Evolutionary conservation across 257 asterid genomes (phyloP).

Genomic region (Fraxinus pennsylvanica): DNA sequence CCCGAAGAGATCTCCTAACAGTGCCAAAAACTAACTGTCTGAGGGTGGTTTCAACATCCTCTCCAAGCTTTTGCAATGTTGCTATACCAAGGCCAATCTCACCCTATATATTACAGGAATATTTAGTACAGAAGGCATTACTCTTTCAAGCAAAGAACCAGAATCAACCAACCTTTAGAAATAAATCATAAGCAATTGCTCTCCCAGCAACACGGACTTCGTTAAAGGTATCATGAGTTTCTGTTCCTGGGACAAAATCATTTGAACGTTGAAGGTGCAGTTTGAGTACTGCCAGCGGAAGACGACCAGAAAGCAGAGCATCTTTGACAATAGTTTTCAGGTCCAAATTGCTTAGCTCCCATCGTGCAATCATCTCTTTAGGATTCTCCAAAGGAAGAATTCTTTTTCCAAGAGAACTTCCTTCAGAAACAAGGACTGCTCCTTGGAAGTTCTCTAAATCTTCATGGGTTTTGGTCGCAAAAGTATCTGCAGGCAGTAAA

Average conservation of each 20-base stretch:
- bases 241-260: slow-evolving; percentile 56
- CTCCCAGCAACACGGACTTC: slow-evolving; percentile 90
- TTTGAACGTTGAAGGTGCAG: slow-evolving; percentile 76
- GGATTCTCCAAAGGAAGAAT: slow-evolving; percentile 64
- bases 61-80: slow-evolving; percentile 96
- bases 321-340: slow-evolving; percentile 80
- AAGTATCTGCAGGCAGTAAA: slow-evolving; percentile 56
- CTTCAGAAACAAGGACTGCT: slow-evolving; percentile 56
- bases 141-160: slow-evolving; percentile 18
- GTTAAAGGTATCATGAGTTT: slow-evolving; percentile 68
- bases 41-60: slow-evolving; percentile 78
- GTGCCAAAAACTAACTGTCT: slow-evolving; percentile 84
- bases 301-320: slow-evolving; percentile 90
- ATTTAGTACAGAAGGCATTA: slow-evolving; percentile 29
- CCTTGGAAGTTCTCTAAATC: slow-evolving; percentile 43
- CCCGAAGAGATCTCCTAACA: slow-evolving; percentile 83
- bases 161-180: slow-evolving; percentile 68
- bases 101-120: slow-evolving; percentile 57
- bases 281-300: slow-evolving; percentile 94
- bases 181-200: slow-evolving; percentile 82
- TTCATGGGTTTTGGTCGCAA: slow-evolving; percentile 29
- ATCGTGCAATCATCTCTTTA: slow-evolving; percentile 88
- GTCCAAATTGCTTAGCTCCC: slow-evolving; percentile 85
- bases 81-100: slow-evolving; percentile 85
- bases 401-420: slow-evolving; percentile 44